These are phyloP conservation scores for Rhodotorula sp. DNA, from an alignment of 1,284 basidiomycete genomes.

Conservation along the genomic window DNA sequence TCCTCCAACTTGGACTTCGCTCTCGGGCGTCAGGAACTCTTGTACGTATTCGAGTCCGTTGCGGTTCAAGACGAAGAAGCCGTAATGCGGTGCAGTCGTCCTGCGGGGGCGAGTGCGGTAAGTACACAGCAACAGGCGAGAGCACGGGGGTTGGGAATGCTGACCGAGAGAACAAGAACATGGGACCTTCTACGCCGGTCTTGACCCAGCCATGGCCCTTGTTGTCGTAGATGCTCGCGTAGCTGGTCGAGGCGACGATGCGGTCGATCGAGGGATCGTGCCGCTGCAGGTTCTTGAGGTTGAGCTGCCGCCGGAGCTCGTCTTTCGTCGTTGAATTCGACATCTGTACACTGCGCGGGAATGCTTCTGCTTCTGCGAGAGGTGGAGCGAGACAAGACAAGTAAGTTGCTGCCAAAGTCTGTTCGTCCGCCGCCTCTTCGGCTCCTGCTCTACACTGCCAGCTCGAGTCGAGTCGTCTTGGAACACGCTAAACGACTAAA, in stretches of 20 bases:
- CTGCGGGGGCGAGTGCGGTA: slow-evolving; percentile 8
- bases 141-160: slow-evolving; percentile 38
- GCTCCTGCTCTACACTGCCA: no score
- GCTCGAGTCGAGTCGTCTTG: no score
- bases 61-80: slow-evolving; percentile 82
- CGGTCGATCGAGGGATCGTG: slow-evolving; percentile 74
- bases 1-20: slow-evolving; percentile 62
- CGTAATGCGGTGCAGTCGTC: slow-evolving; percentile 62
- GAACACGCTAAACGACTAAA: no score
- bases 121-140: no score
- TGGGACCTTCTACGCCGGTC: slow-evolving; percentile 78
- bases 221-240: slow-evolving; percentile 58
- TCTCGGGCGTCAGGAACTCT: slow-evolving; percentile 72
- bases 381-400: no score
- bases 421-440: slow-evolving; percentile 8
- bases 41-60: slow-evolving; percentile 80
- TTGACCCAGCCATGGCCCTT: slow-evolving; percentile 56
- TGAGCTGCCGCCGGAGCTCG: slow-evolving; percentile 49
- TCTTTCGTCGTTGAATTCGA: no score
- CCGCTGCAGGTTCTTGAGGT: slow-evolving; percentile 76
- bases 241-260: slow-evolving; percentile 79
- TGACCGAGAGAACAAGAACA: slow-evolving; percentile 82
- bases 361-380: no score
- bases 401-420: no score
- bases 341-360: no score